Conservation (phyloP, 2,329 filamentous ascomycete species). For the Colletotrichum shisoi region DNA sequence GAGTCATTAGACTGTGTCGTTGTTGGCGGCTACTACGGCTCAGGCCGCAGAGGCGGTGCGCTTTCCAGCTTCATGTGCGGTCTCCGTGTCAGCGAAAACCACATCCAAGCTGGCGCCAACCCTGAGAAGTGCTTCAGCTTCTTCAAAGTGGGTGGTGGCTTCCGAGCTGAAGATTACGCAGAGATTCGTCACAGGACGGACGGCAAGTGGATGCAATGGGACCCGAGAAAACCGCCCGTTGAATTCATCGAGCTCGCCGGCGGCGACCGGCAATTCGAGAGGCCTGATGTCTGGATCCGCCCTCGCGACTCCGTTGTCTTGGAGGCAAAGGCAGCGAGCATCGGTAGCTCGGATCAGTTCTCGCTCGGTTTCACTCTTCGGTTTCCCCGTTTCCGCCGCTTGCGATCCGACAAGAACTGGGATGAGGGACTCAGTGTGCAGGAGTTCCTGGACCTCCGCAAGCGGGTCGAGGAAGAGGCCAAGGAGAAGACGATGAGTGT, state of each 20-base stretch:
- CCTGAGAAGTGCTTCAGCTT: conserved; percentile 89
- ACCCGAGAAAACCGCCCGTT: conserved; percentile 76
- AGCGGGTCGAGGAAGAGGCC: conserved; percentile 72
- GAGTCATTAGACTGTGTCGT: conserved; percentile 90
- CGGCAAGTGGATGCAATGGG: conserved; percentile 91
- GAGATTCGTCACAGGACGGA: conserved; percentile 84
- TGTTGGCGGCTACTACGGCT: conserved; percentile 92
- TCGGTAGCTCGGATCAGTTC: conserved; percentile 79
- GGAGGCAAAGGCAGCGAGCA: conserved; percentile 85
- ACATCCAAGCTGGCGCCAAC: conserved; percentile 65
- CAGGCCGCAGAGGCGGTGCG: conserved; percentile 80
- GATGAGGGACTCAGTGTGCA: conserved; percentile 77
- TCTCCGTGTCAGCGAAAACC: conserved; percentile 75
- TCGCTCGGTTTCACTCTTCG: conserved; percentile 79
- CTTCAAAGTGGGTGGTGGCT: conserved; percentile 96
- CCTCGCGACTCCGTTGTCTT: conserved; percentile 87
- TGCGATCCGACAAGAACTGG: conserved; percentile 88
- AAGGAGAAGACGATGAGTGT: conserved; percentile 81
- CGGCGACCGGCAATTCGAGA: conserved; percentile 75
- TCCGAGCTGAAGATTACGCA: conserved; percentile 83
- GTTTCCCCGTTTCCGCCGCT: conserved; percentile 85
- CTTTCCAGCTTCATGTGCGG: conserved; percentile 92
- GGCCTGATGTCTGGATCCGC: conserved; percentile 91
- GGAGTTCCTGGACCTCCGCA: conserved; percentile 77
- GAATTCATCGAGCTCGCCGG: conserved; percentile 84